Percentiles rank a stretch among this genome's conserved stretches.
These are phyloP conservation scores for Trypanosomatidae sp. DNA, from an alignment of 208 protist species.

Conservation along the genomic window DNA sequence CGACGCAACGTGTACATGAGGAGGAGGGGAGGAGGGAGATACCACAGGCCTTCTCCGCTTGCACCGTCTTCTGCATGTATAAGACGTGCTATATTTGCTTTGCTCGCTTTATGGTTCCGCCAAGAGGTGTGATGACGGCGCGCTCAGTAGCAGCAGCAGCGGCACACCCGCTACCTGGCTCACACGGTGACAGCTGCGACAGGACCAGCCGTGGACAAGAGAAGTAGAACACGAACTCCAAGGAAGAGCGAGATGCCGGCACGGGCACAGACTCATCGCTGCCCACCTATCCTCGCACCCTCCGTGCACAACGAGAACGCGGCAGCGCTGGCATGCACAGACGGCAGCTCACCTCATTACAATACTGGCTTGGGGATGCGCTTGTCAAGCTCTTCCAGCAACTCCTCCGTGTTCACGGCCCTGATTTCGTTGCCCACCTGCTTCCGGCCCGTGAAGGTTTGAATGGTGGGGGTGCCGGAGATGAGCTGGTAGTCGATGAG, in stretches of 20 bases:
- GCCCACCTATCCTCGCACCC: not conserved
- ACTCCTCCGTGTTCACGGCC: conserved; percentile 76
- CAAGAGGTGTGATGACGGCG: not conserved
- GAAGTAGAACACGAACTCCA: not conserved
- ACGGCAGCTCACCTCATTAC: not conserved
- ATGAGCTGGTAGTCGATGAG: conserved; percentile 89
- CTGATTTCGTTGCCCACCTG: conserved; percentile 90
- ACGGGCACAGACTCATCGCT: not conserved
- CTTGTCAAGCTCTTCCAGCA: conserved; percentile 66
- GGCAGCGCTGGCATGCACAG: not conserved
- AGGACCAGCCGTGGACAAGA: not conserved
- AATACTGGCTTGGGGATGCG: conserved; percentile 30
- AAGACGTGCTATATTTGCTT: not conserved
- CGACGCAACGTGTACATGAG: not conserved
- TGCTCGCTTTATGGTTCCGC: not conserved
- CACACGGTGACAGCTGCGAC: not conserved
- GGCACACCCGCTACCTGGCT: not conserved
- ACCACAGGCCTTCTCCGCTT: not conserved
- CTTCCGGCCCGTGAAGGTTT: conserved; percentile 80
- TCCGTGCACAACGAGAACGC: not conserved
- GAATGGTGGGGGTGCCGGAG: conserved; percentile 87
- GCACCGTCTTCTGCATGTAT: not conserved
- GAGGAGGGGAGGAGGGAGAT: not conserved
- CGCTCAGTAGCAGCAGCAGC: not conserved
- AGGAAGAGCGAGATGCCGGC: not conserved